Conservation (phyloP, 352 stramenopile genomes). For the Pythium rhizo-oryzae region DNA sequence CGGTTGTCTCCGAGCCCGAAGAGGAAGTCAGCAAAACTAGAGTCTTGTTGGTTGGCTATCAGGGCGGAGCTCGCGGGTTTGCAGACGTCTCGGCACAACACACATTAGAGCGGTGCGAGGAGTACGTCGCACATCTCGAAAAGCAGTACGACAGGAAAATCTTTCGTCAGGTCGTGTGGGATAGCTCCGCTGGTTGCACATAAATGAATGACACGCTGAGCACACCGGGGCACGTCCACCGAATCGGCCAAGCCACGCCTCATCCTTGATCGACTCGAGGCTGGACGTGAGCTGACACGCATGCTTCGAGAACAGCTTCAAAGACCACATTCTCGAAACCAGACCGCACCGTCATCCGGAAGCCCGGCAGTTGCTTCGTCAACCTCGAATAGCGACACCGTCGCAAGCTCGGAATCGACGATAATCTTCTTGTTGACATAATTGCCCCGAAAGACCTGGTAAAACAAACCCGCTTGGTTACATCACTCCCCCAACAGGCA, state of each 20-base stretch:
- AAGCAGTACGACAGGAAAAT: background rate
- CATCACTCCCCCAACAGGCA: no score
- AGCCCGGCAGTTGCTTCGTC: background rate
- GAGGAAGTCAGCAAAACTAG: no score
- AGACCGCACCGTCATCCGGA: background rate
- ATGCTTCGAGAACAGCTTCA: conserved; percentile 6
- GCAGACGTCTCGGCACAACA: background rate
- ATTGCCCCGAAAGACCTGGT: background rate
- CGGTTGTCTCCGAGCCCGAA: no score
- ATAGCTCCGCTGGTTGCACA: conserved; percentile 10
- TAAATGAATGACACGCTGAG: no score
- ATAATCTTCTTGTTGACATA: background rate
- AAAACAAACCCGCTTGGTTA: background rate
- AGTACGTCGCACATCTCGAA: conserved; percentile 9
- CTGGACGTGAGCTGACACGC: conserved; percentile 6
- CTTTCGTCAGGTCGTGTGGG: conserved; percentile 15
- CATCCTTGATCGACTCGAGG: background rate
- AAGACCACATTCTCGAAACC: background rate
- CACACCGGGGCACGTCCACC: no score
- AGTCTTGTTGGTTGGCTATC: background rate
- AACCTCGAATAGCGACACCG: conserved; percentile 1
- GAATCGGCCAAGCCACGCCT: background rate
- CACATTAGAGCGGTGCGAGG: conserved; percentile 6
- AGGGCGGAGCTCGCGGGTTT: background rate
- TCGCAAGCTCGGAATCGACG: conserved; percentile 6